Base-by-base conservation (phyloP, 176 grass and related monocot genomes). In the Elaeis guineensis region DNA sequence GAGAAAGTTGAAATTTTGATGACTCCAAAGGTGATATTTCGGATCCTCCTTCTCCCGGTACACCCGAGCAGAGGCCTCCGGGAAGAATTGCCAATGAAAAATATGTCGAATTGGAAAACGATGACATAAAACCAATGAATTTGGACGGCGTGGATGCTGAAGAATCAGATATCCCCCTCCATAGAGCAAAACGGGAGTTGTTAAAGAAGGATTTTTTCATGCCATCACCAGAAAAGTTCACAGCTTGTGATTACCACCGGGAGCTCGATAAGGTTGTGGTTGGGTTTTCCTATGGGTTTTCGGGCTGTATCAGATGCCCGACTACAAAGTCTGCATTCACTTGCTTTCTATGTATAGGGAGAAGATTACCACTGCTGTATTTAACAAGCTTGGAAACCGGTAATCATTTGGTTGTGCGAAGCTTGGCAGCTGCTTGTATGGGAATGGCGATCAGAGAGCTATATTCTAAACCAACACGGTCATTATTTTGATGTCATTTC, bases 401-500 rank as follows among this genome's bases (percentile, higher is more conserved):
- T 64, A 92, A 44, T 74, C 86, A 26, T 92, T 98, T 77, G 93
- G 93, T 22, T 98, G 93, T 17, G 93, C 93, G 67, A 98, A 82
- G 57, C 85, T 98, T 61, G 87, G 19, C 93, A 98, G 65, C 63
- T 98, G 35, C 73, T 98, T 19, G 87, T 98, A 9, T 92, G 93
- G 93, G 93, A 98, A 61, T 98, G 93, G 93, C 62, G 84, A 25
- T 98, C 93, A 0, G 93, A 92, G 73, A 89, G 76, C 73, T 98
- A 97, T 55, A 80, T 98, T 53, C 76, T 89, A 75, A 98, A 98
- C 69, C 93, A 92, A 73, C 93, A 92, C 52, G 93, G 93, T 5
- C 93, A 98, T 69, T 98, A 89, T 76, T 98, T 92, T 51, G 87
- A 98, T 79, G 93, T 98, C 5, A 98, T 92, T 57, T 98, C 84